Evolutionary conservation across 2,329 filamentous ascomycete species (phyloP), one percentile per base, ranked within the genome.

Genomic region (Fusarium nygamai): DNA sequence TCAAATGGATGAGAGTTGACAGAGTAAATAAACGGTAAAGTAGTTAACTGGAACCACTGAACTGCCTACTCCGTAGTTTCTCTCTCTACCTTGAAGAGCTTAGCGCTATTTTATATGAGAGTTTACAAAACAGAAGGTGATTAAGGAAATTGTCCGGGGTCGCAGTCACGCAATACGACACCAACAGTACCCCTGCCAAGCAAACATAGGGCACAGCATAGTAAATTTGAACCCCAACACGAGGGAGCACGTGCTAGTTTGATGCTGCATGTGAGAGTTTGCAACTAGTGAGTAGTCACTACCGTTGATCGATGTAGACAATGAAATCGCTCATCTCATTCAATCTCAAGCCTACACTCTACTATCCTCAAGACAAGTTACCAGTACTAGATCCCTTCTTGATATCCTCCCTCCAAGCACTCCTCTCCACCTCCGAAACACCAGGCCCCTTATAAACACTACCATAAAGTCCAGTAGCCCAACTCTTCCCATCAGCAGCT

Each of bases 361-460:
- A 20, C 22, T 34, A 12, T 6, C 5, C 8, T 39, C 41, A 69
- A 22, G 80, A 79, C 29, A 84, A 54, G 11, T 84, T 83, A 19
- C 73, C 78, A 8, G 81, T 83, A 54, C 82, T 84, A 1, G 65
- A 68, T 0, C 82, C 83, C 31, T 79, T 81, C 72, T 80, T 79
- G 10, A 83, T 76, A 27, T 84, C 83, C 68, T 83, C 81, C 46
- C 78, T 79, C 84, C 89, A 91, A 33, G 86, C 88, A 78, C 82
- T 81, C 60, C 89, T 81, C 80, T 91, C 89, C 69, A 84, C 79
- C 48, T 82, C 81, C 14, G 83, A 81, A 5, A 91, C 88, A 0
- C 90, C 90, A 3, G 90, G 90, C 0, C 90, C 90, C 66, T 85
- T 81, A 77, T 91, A 92, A 17, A 88, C 85, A 71, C 88, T 88